Base-by-base conservation (phyloP, 73 alveolate genomes). In the Tetrahymena malaccensis region DNA sequence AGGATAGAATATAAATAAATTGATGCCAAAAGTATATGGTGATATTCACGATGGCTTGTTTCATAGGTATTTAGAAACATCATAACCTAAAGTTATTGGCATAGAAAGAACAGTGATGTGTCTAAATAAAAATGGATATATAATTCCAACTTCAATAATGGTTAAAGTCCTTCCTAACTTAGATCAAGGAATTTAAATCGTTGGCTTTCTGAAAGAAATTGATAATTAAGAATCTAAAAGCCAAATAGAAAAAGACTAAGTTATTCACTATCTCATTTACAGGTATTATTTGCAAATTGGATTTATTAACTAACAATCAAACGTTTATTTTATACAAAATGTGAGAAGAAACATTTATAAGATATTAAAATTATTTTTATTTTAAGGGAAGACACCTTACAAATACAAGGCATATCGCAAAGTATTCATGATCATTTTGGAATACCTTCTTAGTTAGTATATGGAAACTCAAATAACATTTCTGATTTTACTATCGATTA, bases 21-120 rank as follows among this genome's bases (percentile, higher is more conserved):
- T 95, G 5, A 94, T 94, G 97, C 97, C 97, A 27, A 95, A 95
- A 56, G 94, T 95, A 44, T 95, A 85, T 93, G 97, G 95, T 34
- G 95, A 95, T 85, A 17, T 85, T 55, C 97, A 95, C 55, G 97
- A 95, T 95, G 34, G 94, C 34, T 85, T 95, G 34, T 85, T 95
- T 94, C 93, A 95, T 40, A 95, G 94, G 33, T 95, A 43, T 85
- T 85, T 95, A 95, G 97, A 95, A 50, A 95, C 97, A 1, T 85
- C 95, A 17, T 94, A 95, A 50, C 93, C 97, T 6, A 95, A 85
- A 57, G 95, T 95, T 25, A 95, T 95, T 89, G 97, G 97, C 33
- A n/a, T 43, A 21, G 97, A 95, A 43, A 95, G 97, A 89, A 95
- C 94, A 12, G 37, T 95, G 12, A 55, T 95, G 57, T 94, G 95